phyloP scores from a whole-genome alignment of 2,329 filamentous ascomycete species.

The Fusarium sp. region DNA sequence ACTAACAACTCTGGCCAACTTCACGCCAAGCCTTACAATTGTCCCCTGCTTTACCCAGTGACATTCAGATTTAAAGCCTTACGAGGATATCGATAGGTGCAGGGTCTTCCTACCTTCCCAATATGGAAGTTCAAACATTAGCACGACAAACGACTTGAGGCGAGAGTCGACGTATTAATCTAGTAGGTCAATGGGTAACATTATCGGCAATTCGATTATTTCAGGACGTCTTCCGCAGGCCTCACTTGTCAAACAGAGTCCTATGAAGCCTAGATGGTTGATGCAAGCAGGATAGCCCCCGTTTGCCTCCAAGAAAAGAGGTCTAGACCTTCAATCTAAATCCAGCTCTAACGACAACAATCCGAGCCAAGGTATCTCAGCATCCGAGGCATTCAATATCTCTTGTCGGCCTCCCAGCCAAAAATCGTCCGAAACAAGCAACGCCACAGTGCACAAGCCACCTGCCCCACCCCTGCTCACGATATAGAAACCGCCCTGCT shows the following conservation, averaged over 20 bases:
- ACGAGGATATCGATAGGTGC: constrained; percentile 13
- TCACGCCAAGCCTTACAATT: constrained; percentile 17
- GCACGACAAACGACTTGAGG: neutral
- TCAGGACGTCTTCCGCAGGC: neutral
- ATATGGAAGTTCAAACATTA: constrained; percentile 11
- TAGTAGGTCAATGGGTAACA: neutral
- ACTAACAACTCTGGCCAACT: neutral
- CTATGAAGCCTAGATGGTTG: neutral
- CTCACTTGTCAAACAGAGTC: neutral
- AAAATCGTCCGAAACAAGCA: constrained; percentile 16
- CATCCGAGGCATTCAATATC: neutral
- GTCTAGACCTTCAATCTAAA: neutral
- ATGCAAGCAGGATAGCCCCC: neutral
- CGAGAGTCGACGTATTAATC: constrained; percentile 2
- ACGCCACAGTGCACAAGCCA: constrained; percentile 37
- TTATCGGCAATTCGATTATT: neutral
- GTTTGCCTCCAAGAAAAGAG: neutral
- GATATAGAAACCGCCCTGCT: constrained; percentile 27
- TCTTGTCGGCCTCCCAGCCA: constrained; percentile 3
- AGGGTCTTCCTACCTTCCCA: constrained; percentile 31
- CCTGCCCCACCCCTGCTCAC: constrained; percentile 17
- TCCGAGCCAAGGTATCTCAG: neutral
- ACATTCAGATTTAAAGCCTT: constrained; percentile 10
- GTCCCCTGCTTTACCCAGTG: constrained; percentile 8
- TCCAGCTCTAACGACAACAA: neutral